Conservation (phyloP, 345 rosid species). For the Hypericum perforatum region DNA sequence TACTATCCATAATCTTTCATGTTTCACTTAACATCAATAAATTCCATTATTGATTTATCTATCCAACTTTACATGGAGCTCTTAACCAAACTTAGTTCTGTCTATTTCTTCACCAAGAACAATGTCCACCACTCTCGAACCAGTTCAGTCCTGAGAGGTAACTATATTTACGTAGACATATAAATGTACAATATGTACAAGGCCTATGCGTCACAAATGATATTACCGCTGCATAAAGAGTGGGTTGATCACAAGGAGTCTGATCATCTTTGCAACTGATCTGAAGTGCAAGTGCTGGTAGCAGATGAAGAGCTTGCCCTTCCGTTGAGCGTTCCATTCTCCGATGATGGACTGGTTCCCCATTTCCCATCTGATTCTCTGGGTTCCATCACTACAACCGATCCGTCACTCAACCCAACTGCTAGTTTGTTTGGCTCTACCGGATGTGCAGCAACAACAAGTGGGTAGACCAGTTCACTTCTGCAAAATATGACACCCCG, state of each 20-base stretch:
- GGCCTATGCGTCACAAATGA: neutral
- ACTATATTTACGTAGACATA: too few relatives aligned
- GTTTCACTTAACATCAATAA: too few relatives aligned
- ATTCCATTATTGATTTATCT: too few relatives aligned
- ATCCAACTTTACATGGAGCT: too few relatives aligned
- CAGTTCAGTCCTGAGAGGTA: too few relatives aligned
- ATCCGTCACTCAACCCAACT: conserved; percentile 55
- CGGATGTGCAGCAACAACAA: conserved; percentile 74
- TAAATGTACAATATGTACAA: neutral
- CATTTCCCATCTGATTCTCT: conserved; percentile 58
- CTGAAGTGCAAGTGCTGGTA: conserved; percentile 66
- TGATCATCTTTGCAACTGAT: conserved; percentile 54
- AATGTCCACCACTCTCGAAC: too few relatives aligned
- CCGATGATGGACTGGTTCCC: conserved; percentile 51
- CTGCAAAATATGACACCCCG: conserved; percentile 19
- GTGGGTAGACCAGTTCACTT: conserved; percentile 52
- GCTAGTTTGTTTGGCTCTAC: conserved; percentile 67
- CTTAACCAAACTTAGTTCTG: too few relatives aligned
- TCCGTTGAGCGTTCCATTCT: conserved; percentile 54
- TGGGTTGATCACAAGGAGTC: neutral
- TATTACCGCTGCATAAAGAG: neutral
- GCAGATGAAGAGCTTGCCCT: conserved; percentile 66
- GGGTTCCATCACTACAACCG: conserved; percentile 70
- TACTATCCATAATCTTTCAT: too few relatives aligned
- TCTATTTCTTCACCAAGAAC: too few relatives aligned